phyloP scores from a whole-genome alignment of 2,329 filamentous ascomycete species.

The Dissoconium aciculare region DNA sequence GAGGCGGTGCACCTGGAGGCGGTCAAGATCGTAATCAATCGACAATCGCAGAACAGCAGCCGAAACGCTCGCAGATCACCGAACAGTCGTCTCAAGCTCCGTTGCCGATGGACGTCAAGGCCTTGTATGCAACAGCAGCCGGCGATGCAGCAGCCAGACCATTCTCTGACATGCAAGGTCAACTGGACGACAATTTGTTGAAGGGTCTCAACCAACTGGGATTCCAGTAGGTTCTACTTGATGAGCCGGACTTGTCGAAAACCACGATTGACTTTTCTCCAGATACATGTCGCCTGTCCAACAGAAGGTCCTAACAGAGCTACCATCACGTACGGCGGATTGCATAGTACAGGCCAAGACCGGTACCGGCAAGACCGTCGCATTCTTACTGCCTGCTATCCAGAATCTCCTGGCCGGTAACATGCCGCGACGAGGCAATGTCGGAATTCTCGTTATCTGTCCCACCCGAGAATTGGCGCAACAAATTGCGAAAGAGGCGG shows the following conservation, averaged over 20 bases:
- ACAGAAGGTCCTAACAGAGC: conserved; percentile 36
- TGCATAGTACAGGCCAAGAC: conserved; percentile 52
- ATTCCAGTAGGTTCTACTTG: conserved; percentile 11
- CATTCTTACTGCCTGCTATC: conserved; percentile 76
- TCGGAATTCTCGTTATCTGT: conserved; percentile 70
- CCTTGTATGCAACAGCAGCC: not conserved
- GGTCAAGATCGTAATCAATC: not conserved
- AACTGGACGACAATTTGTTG: conserved; percentile 13
- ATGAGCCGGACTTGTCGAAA: not conserved
- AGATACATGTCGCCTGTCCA: conserved; percentile 40
- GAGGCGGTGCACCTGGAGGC: no score
- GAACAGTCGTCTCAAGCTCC: not conserved
- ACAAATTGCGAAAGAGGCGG: conserved; percentile 53
- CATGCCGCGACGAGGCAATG: conserved; percentile 62
- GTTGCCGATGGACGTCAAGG: not conserved
- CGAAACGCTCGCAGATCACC: not conserved
- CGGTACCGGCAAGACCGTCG: conserved; percentile 94
- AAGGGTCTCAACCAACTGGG: conserved; percentile 11
- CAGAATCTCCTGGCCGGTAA: conserved; percentile 68
- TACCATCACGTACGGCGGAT: conserved; percentile 36
- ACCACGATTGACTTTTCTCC: conserved; percentile 24
- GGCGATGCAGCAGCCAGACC: not conserved
- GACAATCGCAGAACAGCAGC: not conserved
- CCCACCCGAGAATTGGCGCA: conserved; percentile 56
- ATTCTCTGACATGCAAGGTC: conserved; percentile 9